A percentile compares a stretch with the other conserved stretches of the same genome.
Conservation (phyloP, 2,329 filamentous ascomycete species). For the Cordyceps militaris region DNA sequence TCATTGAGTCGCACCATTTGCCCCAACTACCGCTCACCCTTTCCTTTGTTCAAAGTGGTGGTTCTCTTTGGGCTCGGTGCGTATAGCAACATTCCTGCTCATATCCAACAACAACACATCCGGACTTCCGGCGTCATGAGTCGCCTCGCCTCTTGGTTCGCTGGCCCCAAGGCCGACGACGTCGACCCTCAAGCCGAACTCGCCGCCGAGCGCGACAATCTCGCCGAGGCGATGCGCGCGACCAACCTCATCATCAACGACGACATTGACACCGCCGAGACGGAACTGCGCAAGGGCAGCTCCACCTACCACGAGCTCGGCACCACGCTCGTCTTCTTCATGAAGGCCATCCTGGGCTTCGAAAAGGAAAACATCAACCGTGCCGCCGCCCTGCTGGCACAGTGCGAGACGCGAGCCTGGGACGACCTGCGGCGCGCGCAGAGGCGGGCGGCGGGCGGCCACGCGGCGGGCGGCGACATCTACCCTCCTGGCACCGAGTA, state of each 20-base stretch:
- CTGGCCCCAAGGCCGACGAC: slow-evolving; percentile 29
- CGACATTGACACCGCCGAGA: slow-evolving; percentile 79
- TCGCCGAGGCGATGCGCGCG: slow-evolving; percentile 56
- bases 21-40: no score
- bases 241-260: slow-evolving; percentile 76
- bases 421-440: slow-evolving; percentile 70
- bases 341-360: slow-evolving; percentile 80
- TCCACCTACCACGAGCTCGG: slow-evolving; percentile 89
- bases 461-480: slow-evolving; percentile 27
- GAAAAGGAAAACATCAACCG: slow-evolving; percentile 88
- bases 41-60: no score
- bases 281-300: slow-evolving; percentile 59
- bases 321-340: slow-evolving; percentile 72
- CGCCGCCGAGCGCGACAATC: slow-evolving; percentile 44
- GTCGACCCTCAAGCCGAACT: slow-evolving; percentile 24
- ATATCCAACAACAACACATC: neutral
- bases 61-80: neutral
- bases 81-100: neutral
- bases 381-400: slow-evolving; percentile 62
- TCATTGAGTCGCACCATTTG: no score
- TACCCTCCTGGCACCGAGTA: slow-evolving; percentile 85
- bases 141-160: slow-evolving; percentile 45
- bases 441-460: slow-evolving; percentile 42
- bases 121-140: slow-evolving; percentile 32
- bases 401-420: slow-evolving; percentile 70